Percentiles rank a stretch among this genome's conserved stretches.
Conservation (phyloP, 441 rosid species). For the Aquilaria agallochum region DNA sequence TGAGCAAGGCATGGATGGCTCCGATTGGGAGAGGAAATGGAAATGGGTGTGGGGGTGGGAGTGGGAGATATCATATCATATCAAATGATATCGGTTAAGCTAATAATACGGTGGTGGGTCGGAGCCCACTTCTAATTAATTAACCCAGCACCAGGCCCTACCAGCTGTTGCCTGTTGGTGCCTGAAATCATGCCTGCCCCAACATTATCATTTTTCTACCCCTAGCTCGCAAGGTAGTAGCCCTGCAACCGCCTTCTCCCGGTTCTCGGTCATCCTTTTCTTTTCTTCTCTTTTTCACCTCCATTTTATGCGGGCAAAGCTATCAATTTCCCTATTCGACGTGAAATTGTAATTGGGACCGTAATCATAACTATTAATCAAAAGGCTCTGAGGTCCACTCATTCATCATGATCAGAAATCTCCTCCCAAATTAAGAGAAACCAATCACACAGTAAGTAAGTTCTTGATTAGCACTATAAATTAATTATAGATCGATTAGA, state of each 20-base stretch:
- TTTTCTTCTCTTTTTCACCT: not conserved
- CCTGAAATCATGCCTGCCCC: conserved; percentile 13
- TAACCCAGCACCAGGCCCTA: conserved; percentile 9
- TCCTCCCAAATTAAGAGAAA: not conserved
- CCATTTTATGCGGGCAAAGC: conserved; percentile 3
- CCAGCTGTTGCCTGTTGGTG: conserved; percentile 7
- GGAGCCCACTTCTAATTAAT: conserved; percentile 17
- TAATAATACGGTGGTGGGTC: conserved; percentile 19
- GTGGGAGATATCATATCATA: conserved; percentile 22
- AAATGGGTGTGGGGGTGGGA: conserved; percentile 7
- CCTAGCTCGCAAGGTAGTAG: conserved; percentile 10
- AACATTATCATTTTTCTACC: conserved; percentile 3
- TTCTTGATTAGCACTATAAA: too few relatives aligned
- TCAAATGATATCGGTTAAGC: conserved; percentile 28
- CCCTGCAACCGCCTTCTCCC: conserved; percentile 3
- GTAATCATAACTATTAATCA: not conserved
- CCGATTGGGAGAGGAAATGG: not conserved
- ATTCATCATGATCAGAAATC: not conserved
- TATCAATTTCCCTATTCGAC: not conserved
- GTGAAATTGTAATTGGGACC: not conserved
- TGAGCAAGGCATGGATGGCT: too few relatives aligned
- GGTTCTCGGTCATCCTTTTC: not conserved
- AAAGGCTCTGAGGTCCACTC: not conserved
- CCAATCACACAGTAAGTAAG: not conserved
- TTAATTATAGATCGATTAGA: too few relatives aligned